Conservation (phyloP, 169 alveolate species). For the Eimeria maxima region DNA sequence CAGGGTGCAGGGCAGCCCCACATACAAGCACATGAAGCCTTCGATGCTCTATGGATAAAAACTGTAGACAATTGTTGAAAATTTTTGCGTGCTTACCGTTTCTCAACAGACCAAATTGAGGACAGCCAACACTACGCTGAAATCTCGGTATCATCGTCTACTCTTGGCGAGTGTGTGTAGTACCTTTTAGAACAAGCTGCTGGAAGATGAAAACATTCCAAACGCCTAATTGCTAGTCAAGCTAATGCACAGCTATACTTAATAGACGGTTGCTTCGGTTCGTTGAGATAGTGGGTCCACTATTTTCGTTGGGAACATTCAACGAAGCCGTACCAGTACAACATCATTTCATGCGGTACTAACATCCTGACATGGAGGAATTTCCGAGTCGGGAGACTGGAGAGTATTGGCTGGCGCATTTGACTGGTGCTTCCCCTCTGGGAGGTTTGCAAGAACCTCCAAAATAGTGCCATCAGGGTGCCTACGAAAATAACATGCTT, state of each 20-base stretch:
- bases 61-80: too few relatives aligned
- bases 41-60: too few relatives aligned
- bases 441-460: background rate
- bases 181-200: background rate
- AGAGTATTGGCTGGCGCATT: background rate
- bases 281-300: background rate
- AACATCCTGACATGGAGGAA: background rate
- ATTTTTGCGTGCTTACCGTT: too few relatives aligned
- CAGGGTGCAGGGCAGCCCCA: too few relatives aligned
- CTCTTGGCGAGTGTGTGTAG: background rate
- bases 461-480: conserved; percentile 73
- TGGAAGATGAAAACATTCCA: background rate
- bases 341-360: background rate
- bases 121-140: too few relatives aligned
- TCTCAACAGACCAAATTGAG: too few relatives aligned
- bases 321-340: background rate
- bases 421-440: background rate
- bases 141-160: background rate
- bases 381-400: background rate
- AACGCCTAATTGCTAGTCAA: background rate
- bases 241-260: background rate
- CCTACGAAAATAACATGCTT: background rate
- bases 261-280: background rate
- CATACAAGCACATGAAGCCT: background rate
- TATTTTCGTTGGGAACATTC: background rate